Evolutionary conservation across 1,284 basidiomycete genomes (phyloP), one percentile per base, ranked within the genome.

Genomic region (Cutaneotrichosporon cavernicola): DNA sequence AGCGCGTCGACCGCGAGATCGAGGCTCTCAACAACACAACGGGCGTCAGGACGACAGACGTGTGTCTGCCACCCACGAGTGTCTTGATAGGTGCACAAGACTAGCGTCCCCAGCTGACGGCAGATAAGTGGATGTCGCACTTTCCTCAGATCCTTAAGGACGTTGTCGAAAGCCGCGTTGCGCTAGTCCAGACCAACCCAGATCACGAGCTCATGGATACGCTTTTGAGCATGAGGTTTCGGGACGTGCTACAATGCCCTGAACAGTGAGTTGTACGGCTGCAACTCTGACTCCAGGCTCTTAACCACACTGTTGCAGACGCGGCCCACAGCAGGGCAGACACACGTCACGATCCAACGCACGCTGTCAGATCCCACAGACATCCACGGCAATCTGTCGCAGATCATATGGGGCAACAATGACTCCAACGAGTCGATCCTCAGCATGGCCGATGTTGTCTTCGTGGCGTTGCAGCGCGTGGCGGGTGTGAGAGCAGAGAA

Each of bases 381-480:
- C 26, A 49, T 77, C 5, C 70, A 72, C 52, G 60, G 64, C 9
- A 58, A 65, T 14, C 60, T 79, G 5, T 65, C 73, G 0, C 38
- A 46, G 13, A 56, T 74, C 11, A 62, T 79, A 2, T 79, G 76
- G 77, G 47, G 49, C 13, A 32, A 63, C 2, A 71, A 69, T 22
- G 60, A 64, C 8, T 62, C 72, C 2, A 65, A 53, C 4, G 65
- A 72, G 50, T 65, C 65, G 22, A 69, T 79, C n/a, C 46, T 65
- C 18, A 58, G 64, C 2, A 60, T 76, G 14, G 65, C 67, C 1
- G 77, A 79, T 46, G 66, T 79, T 10, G 51, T 77, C 32, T 71
- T 69, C 18, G 73, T 78, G 0, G 61, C 61, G 10, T 52, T 76
- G 8, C 56, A 53, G 2, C 70, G 74, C 68, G 61, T 43, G 0